Percentiles rank a stretch among this genome's conserved stretches.
phyloP scores from a whole-genome alignment of 331 rosid genomes.

The Spiraea crenata region DNA sequence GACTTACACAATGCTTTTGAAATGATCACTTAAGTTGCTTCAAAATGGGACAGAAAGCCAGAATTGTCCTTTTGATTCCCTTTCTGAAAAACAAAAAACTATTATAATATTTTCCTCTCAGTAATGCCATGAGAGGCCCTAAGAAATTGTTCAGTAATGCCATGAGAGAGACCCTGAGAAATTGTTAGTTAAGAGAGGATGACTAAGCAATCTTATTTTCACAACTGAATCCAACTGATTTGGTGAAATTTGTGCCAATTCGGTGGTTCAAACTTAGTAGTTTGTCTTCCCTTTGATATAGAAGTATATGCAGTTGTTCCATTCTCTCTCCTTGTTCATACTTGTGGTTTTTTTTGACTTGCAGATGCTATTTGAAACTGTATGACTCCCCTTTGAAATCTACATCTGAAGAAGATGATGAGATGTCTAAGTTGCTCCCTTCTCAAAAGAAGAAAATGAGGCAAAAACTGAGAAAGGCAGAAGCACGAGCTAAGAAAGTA shows the following conservation, averaged over 20 bases:
- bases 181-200: not conserved
- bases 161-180: not conserved
- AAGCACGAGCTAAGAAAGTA: conserved; percentile 97
- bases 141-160: too few species aligned
- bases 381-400: conserved; percentile 86
- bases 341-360: conserved; percentile 27
- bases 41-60: not conserved
- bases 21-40: conserved; percentile 15
- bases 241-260: not conserved
- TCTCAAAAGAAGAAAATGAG: conserved; percentile 97
- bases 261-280: not conserved
- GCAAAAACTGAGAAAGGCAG: conserved; percentile 95
- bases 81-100: not conserved
- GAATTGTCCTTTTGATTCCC: not conserved
- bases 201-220: not conserved
- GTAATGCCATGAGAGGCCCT: not conserved
- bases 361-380: conserved; percentile 89
- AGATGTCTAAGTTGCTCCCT: conserved; percentile 78
- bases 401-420: conserved; percentile 70
- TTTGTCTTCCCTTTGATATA: not conserved
- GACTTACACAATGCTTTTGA: not conserved
- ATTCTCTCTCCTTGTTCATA: conserved; percentile 14
- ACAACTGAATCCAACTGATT: not conserved
- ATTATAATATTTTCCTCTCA: not conserved
- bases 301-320: not conserved